phyloP scores from a whole-genome alignment of 1,284 basidiomycete genomes.

The Heterobasidion annosum region DNA sequence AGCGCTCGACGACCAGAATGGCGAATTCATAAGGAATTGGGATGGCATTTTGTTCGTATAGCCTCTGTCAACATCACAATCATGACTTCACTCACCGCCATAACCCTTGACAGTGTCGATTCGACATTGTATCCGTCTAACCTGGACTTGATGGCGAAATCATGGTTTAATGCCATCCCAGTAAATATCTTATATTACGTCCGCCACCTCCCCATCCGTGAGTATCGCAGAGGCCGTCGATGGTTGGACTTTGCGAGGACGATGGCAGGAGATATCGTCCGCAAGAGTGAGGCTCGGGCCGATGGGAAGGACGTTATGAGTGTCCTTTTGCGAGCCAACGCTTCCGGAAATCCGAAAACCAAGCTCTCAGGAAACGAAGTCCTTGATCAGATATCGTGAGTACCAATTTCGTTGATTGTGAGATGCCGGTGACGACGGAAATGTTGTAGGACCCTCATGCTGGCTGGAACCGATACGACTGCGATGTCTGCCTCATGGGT shows the following conservation, averaged over 20 bases:
- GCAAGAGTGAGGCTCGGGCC: neutral
- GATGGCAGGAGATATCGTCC: neutral
- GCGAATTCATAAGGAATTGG: constrained; percentile 7
- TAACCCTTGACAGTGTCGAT: neutral
- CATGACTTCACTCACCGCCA: neutral
- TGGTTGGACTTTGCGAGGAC: neutral
- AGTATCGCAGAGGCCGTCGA: neutral
- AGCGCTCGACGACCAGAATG: constrained; percentile 9
- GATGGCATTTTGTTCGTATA: constrained; percentile 12
- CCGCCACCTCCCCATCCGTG: neutral
- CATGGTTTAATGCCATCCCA: neutral
- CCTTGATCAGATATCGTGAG: constrained; percentile 3
- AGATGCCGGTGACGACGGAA: constrained; percentile 16
- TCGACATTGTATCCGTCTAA: constrained; percentile 1
- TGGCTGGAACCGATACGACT: constrained; percentile 47
- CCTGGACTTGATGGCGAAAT: constrained; percentile 1
- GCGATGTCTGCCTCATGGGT: constrained; percentile 32
- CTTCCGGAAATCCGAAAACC: neutral
- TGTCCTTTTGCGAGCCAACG: neutral
- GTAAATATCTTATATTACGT: neutral
- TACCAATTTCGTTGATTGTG: constrained; percentile 9
- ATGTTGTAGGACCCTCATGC: constrained; percentile 17
- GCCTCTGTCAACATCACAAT: neutral
- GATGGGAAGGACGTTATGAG: constrained; percentile 6
- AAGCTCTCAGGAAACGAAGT: neutral